Percentiles rank a stretch among this genome's conserved stretches.
phyloP scores from a whole-genome alignment of 2,329 filamentous ascomycete species.

The Fusarium sarcochroum region DNA sequence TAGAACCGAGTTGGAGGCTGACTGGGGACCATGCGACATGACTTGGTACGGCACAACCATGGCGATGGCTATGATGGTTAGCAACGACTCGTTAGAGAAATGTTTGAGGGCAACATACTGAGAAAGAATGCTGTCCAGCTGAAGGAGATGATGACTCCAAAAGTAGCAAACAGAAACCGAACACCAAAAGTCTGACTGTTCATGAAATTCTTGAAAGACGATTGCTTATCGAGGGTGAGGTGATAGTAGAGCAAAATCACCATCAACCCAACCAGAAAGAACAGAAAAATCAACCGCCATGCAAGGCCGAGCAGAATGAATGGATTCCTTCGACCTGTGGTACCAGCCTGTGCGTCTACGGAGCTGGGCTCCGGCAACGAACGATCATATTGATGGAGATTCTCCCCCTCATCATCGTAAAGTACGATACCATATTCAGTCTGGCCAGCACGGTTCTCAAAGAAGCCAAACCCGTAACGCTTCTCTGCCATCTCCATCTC shows the following conservation, averaged over 20 bases:
- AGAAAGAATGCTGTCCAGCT: conserved; percentile 60
- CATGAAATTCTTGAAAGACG: conserved; percentile 56
- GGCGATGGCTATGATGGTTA: conserved; percentile 57
- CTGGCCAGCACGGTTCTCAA: conserved; percentile 36
- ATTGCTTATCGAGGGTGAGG: conserved; percentile 49
- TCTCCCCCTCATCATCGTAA: conserved; percentile 38
- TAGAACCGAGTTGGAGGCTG: conserved; percentile 56
- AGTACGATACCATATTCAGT: conserved; percentile 48
- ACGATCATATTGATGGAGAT: conserved; percentile 15
- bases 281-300: conserved; percentile 54
- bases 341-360: conserved; percentile 20
- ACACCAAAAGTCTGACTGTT: conserved; percentile 60
- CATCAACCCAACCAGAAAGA: conserved; percentile 54
- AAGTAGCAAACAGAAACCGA: conserved; percentile 59
- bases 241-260: conserved; percentile 59
- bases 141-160: conserved; percentile 60
- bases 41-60: conserved; percentile 61
- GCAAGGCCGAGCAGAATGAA: conserved; percentile 55
- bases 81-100: background rate
- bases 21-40: conserved; percentile 54
- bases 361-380: conserved; percentile 38
- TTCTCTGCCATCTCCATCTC: conserved; percentile 46
- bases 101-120: conserved; percentile 27
- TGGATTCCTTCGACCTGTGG: conserved; percentile 42
- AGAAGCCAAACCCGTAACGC: conserved; percentile 46